Evolutionary conservation across 768 basidiomycete genomes (phyloP).

Genomic region (Chalciporus pseudorubinellus): DNA sequence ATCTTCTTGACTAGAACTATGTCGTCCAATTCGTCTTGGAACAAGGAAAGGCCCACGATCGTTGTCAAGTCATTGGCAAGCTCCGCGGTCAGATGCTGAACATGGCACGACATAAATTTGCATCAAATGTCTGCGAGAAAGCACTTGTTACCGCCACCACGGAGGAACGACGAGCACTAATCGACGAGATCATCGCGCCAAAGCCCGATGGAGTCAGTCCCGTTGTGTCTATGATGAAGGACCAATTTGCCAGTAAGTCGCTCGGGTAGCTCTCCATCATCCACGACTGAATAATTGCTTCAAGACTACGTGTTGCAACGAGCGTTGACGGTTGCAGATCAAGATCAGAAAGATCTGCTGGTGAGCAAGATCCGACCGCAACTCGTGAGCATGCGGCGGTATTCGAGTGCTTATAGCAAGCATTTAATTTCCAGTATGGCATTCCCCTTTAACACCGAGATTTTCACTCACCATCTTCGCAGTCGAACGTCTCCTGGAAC

Average conservation of each 20-base stretch:
- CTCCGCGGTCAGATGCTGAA: constrained; percentile 75
- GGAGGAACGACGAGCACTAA: constrained; percentile 63
- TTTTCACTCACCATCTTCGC: constrained; percentile 8
- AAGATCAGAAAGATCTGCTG: constrained; percentile 67
- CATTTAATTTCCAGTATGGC: constrained; percentile 76
- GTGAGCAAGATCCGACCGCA: constrained; percentile 64
- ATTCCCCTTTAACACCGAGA: background rate
- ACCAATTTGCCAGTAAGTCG: constrained; percentile 81
- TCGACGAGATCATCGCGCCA: constrained; percentile 77
- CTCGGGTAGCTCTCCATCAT: background rate
- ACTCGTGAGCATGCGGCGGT: constrained; percentile 66
- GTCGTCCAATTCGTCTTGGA: constrained; percentile 93
- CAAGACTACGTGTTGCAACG: constrained; percentile 86
- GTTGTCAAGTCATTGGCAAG: constrained; percentile 58
- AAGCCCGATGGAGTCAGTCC: constrained; percentile 64
- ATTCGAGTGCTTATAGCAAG: constrained; percentile 72
- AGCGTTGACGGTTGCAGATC: constrained; percentile 65
- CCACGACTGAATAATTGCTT: constrained; percentile 1
- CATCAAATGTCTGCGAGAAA: constrained; percentile 95
- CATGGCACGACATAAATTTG: constrained; percentile 87
- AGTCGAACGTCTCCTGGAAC: constrained; percentile 74
- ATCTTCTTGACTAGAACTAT: constrained; percentile 65
- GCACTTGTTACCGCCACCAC: constrained; percentile 66
- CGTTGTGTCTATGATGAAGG: constrained; percentile 75
- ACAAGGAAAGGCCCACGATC: constrained; percentile 70